Evolutionary conservation across 805 yeast species (phyloP).

Genomic region (Kazachstania africana): DNA sequence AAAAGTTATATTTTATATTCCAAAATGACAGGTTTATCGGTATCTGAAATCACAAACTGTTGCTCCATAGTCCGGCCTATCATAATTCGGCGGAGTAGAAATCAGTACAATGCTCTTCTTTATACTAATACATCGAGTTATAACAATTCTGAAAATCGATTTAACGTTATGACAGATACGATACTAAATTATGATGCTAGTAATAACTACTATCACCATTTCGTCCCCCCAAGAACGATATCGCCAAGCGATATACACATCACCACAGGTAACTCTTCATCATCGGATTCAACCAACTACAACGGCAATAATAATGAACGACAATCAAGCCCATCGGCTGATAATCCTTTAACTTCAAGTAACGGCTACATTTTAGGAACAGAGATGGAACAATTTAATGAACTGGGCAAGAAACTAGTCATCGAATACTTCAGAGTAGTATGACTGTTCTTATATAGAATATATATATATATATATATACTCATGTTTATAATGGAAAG

Average conservation of each 20-base stretch:
- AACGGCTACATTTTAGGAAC: slow-evolving; percentile 10
- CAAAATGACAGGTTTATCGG: slow-evolving; percentile 14
- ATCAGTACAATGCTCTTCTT: slow-evolving; percentile 3
- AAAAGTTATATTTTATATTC: slow-evolving; percentile 8
- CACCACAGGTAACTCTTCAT: too few species aligned
- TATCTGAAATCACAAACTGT: slow-evolving; percentile 14
- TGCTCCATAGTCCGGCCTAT: slow-evolving; percentile 19
- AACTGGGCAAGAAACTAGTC: slow-evolving; percentile 11
- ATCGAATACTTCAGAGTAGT: slow-evolving; percentile 9
- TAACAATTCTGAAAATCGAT: not conserved
- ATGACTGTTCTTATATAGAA: not conserved
- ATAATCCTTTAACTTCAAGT: slow-evolving; percentile 1
- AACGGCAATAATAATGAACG: not conserved
- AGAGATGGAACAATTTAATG: slow-evolving; percentile 16
- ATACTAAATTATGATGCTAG: not conserved
- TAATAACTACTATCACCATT: slow-evolving; percentile 1
- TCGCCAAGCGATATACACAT: not conserved
- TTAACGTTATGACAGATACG: not conserved
- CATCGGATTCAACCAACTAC: not conserved
- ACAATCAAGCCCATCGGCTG: not conserved
- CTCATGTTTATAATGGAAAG: not conserved
- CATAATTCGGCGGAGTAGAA: slow-evolving; percentile 9
- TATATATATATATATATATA: not conserved
- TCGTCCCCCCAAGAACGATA: slow-evolving; percentile 1
- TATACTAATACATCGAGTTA: not conserved